Base-by-base conservation (phyloP, 305 asterid species). In the Fraxinus greggii region DNA sequence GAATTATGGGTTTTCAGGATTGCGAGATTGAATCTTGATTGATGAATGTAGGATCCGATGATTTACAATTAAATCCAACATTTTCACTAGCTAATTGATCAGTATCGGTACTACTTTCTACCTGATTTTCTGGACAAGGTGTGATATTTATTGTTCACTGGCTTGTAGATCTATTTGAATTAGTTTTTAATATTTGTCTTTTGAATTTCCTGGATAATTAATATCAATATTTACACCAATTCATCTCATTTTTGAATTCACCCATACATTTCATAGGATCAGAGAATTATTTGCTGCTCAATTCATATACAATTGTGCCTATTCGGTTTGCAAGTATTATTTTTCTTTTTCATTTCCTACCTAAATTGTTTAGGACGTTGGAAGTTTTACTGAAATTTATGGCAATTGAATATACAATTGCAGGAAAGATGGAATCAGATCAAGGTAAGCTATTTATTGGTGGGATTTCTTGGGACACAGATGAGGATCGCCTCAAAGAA, bases 381-480 rank as follows among this genome's bases (percentile, higher is more conserved):
- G 75, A 65, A 75, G 72, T 23, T 76, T 73, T 63, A 26, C 4
- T 59, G 28, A 63, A 48, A 12, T 54, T 72, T 56, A 79, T 78
- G 79, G 78, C 48, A 21, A 74, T 33, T 32, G 77, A 45, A 65
- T 83, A 12, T 78, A 67, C 23, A 74, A 72, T 83, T 79, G 82
- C 82, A 86, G 89, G 78, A 81, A 84, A 79, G 81, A 85, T 86
- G 89, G 89, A 86, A 84, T 75, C 80, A 79, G 91, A 88, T 86
- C 91, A 88, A 85, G 86, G 89, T 48, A 87, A 89, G 91, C 92
- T 89, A 26, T 88, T 90, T 35, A 78, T 89, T 12, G 92, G 92
- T 76, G 93, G 95, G 82, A 89, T 91, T 80, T 82, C 90, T 17
- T 88, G 95, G 92, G 88, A 87, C 77, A 90, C 92, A n/a, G 81